phyloP scores from a whole-genome alignment of 1,284 basidiomycete genomes.

The Trichosporon asahii region DNA sequence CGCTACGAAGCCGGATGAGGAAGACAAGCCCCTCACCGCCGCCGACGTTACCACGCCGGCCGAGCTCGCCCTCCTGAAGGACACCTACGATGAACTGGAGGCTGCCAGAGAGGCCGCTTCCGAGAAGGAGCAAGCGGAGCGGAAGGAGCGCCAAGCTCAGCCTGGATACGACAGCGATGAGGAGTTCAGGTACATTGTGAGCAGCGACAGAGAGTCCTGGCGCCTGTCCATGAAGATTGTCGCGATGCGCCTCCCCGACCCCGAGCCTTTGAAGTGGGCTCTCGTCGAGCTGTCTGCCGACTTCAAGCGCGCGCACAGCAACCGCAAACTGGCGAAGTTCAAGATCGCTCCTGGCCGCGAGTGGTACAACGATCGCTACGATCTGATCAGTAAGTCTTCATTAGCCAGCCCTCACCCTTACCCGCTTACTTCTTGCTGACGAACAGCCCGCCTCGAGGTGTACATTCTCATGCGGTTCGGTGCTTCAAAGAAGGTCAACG shows the following conservation, averaged over 20 bases:
- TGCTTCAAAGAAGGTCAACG: neutral
- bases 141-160: neutral
- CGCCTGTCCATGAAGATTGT: neutral
- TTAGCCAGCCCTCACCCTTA: too few relatives aligned
- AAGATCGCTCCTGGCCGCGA: neutral
- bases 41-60: too few relatives aligned
- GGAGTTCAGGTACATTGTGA: neutral
- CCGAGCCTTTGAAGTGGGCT: neutral
- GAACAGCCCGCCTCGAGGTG: neutral
- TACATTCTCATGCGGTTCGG: neutral
- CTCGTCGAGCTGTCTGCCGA: neutral
- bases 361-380: neutral
- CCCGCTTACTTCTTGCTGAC: neutral
- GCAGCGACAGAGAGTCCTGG: neutral
- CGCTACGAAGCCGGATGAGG: too few relatives aligned
- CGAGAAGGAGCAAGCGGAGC: neutral
- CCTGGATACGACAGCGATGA: neutral
- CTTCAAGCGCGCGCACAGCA: neutral
- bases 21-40: too few relatives aligned
- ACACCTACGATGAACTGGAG: too few relatives aligned
- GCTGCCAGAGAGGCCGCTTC: too few relatives aligned
- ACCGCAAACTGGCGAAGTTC: neutral
- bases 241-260: neutral
- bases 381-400: neutral
- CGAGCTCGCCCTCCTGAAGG: too few relatives aligned